phyloP scores from a whole-genome alignment of 2,329 filamentous ascomycete genomes.

The Neofusicoccum sp. region DNA sequence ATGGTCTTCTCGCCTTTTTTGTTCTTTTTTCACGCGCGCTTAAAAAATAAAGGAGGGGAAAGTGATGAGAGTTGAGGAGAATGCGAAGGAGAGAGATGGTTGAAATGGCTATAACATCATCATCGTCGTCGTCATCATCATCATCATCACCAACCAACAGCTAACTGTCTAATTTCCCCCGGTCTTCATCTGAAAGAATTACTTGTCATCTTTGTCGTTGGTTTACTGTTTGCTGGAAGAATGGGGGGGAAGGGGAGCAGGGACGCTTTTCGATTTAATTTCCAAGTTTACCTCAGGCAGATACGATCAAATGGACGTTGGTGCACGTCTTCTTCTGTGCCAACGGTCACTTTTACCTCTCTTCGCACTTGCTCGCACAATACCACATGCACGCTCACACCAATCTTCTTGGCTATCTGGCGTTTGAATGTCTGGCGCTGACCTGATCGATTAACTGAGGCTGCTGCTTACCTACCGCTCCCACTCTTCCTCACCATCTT shows the following conservation, averaged over 20 bases:
- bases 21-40: not conserved
- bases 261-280: too few species aligned
- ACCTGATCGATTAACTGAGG: too few species aligned
- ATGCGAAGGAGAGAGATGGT: not conserved
- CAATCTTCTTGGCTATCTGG: too few species aligned
- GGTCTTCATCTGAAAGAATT: not conserved
- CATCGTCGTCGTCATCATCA: not conserved
- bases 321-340: too few species aligned
- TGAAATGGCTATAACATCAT: not conserved
- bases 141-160: conserved; percentile 3
- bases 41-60: not conserved
- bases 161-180: conserved; percentile 15
- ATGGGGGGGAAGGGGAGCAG: not conserved
- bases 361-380: too few species aligned
- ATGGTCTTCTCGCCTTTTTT: not conserved
- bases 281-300: too few species aligned
- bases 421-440: too few species aligned
- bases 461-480: too few species aligned
- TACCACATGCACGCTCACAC: too few species aligned
- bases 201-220: not conserved
- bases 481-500: too few species aligned
- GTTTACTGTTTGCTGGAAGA: not conserved
- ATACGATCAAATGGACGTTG: too few species aligned
- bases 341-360: too few species aligned
- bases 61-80: not conserved